These are phyloP conservation scores for Backusella macrospora DNA, from an alignment of 192 early-diverging fungal species.

Conservation along the genomic window DNA sequence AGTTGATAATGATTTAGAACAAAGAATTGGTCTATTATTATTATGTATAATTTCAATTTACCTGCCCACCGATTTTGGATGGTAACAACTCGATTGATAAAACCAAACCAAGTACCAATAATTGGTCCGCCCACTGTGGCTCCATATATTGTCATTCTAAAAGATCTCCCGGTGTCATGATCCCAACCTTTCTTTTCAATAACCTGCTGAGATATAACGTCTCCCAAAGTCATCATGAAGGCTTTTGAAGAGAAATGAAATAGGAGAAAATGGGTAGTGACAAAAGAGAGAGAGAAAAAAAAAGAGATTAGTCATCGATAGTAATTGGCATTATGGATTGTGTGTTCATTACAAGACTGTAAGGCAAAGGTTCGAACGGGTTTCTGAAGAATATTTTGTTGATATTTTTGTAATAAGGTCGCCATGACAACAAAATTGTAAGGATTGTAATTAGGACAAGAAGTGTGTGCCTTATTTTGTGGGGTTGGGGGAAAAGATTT, in stretches of 20 bases:
- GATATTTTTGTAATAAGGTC: constrained; percentile 24
- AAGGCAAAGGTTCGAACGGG: constrained; percentile 28
- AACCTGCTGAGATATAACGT: constrained; percentile 26
- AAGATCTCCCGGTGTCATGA: constrained; percentile 23
- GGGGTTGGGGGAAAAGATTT: background rate
- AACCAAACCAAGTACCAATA: constrained; percentile 25
- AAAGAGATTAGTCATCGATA: background rate
- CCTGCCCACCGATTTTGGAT: constrained; percentile 19
- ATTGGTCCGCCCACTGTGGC: constrained; percentile 22
- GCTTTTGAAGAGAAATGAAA: background rate
- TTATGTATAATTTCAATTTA: background rate
- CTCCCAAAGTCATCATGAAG: constrained; percentile 19
- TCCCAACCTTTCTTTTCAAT: constrained; percentile 26
- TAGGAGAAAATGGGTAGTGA: background rate
- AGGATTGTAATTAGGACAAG: background rate
- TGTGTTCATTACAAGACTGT: constrained; percentile 24
- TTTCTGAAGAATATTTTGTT: constrained; percentile 11
- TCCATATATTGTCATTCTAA: constrained; percentile 28
- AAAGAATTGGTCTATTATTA: background rate
- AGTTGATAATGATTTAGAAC: too few relatives aligned
- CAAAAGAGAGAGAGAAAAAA: background rate
- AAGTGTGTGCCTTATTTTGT: background rate
- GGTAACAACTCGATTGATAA: constrained; percentile 15
- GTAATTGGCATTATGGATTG: background rate
- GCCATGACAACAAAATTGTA: constrained; percentile 5